Percentiles rank a stretch among this genome's conserved stretches.
phyloP scores from a whole-genome alignment of 192 early-diverging fungal species.

The Umbelopsis sp. region DNA sequence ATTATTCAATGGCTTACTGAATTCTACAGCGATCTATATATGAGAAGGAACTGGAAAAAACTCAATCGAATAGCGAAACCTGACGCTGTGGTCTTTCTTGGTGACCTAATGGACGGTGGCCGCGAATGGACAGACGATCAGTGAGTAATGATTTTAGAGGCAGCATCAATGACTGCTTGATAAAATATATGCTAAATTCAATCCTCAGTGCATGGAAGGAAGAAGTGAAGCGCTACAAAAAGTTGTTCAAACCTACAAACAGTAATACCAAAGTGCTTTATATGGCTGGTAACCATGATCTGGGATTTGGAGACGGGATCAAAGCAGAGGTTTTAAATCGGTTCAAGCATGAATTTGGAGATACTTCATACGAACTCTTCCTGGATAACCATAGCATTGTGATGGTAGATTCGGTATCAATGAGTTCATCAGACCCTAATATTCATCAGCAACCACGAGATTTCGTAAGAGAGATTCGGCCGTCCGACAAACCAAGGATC shows the following conservation, averaged over 20 bases:
- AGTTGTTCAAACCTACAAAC: conserved; percentile 25
- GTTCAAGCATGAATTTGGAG: conserved; percentile 55
- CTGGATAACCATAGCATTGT: conserved; percentile 67
- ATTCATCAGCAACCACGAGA: conserved; percentile 51
- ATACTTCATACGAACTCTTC: conserved; percentile 52
- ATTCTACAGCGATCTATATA: conserved; percentile 86
- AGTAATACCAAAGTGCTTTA: conserved; percentile 47
- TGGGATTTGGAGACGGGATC: conserved; percentile 76
- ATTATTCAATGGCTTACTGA: conserved; percentile 61
- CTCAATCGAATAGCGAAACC: conserved; percentile 56
- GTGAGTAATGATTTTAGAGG: neutral
- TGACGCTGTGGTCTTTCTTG: conserved; percentile 70
- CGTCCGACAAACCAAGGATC: conserved; percentile 47
- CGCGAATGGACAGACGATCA: conserved; percentile 54
- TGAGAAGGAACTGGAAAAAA: conserved; percentile 74
- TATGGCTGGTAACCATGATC: conserved; percentile 93
- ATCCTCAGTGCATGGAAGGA: conserved; percentile 37
- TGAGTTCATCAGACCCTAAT: conserved; percentile 45
- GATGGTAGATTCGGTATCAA: conserved; percentile 76
- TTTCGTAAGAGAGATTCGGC: conserved; percentile 40
- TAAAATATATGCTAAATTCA: neutral
- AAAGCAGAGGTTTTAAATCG: conserved; percentile 38
- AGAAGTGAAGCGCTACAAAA: conserved; percentile 56
- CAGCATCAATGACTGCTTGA: neutral
- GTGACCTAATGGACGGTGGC: conserved; percentile 87